Percentiles rank a stretch among this genome's conserved stretches.
phyloP scores from a whole-genome alignment of 176 grass and related monocot species.

The Pontederia paniculata region DNA sequence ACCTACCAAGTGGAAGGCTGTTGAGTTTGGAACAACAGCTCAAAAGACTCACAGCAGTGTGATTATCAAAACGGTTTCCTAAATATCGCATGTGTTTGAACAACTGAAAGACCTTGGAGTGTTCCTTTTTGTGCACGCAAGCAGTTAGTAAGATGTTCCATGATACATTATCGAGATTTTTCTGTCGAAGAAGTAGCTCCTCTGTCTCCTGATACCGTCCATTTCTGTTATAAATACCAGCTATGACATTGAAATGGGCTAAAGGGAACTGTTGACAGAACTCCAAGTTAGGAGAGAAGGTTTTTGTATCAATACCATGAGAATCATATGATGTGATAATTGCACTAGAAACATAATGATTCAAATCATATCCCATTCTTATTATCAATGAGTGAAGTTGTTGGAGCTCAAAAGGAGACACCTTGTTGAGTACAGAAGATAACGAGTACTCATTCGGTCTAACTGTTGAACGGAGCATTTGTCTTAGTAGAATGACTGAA shows the following conservation, averaged over 20 bases:
- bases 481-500: conserved; percentile 28
- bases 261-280: conserved; percentile 22
- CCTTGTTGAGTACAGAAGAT: conserved; percentile 49
- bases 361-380: conserved; percentile 47
- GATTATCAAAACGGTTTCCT: conserved; percentile 35
- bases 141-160: conserved; percentile 70
- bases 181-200: conserved; percentile 35
- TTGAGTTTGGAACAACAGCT: conserved; percentile 60
- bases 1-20: conserved; percentile 50
- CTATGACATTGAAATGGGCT: conserved; percentile 41
- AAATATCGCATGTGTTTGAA: conserved; percentile 49
- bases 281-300: conserved; percentile 28
- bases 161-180: conserved; percentile 39
- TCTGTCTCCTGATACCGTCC: conserved; percentile 38
- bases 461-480: conserved; percentile 36
- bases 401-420: conserved; percentile 28
- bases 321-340: conserved; percentile 58
- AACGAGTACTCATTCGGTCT: conserved; percentile 50
- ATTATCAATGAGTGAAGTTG: conserved; percentile 61
- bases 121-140: conserved; percentile 43
- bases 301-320: conserved; percentile 32
- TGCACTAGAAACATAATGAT: conserved; percentile 54
- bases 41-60: conserved; percentile 43
- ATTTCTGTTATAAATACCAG: conserved; percentile 46
- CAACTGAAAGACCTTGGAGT: conserved; percentile 32